Percentiles rank a stretch among this genome's conserved stretches.
Evolutionary conservation across 2,329 filamentous ascomycete species (phyloP).

Genomic region (Fusarium napiforme): DNA sequence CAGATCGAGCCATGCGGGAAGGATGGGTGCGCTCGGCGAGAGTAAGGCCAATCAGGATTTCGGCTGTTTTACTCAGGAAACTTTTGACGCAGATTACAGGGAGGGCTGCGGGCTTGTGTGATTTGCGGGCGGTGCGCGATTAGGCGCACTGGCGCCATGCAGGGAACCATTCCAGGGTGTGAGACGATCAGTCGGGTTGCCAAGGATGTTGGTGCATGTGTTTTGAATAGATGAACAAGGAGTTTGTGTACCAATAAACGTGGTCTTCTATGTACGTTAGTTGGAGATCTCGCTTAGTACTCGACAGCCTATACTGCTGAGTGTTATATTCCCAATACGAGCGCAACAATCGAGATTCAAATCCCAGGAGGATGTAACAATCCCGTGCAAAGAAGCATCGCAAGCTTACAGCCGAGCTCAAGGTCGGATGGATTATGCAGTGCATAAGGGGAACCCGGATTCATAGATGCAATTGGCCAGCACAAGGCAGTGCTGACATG

Average conservation of each 20-base stretch:
- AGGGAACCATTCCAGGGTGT: constrained; percentile 25
- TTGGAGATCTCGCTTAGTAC: neutral
- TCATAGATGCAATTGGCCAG: constrained; percentile 14
- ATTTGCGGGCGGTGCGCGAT: constrained; percentile 42
- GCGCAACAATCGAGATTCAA: neutral
- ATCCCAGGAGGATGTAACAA: constrained; percentile 16
- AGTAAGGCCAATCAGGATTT: constrained; percentile 27
- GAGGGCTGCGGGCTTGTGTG: constrained; percentile 28
- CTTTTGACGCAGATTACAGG: constrained; percentile 26
- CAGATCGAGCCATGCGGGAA: constrained; percentile 27
- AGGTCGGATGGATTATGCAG: constrained; percentile 5
- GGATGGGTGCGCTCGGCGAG: constrained; percentile 14
- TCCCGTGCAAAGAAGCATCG: constrained; percentile 1
- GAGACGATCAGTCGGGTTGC: constrained; percentile 24
- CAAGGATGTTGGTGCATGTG: constrained; percentile 10
- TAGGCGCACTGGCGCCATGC: constrained; percentile 43
- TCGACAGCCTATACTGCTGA: neutral
- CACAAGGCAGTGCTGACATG: constrained; percentile 9
- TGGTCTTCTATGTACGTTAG: neutral
- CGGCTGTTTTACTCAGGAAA: constrained; percentile 19
- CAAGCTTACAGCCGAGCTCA: constrained; percentile 7
- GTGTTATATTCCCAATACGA: neutral
- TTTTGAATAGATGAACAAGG: neutral
- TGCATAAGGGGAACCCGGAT: neutral
- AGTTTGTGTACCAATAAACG: neutral